Evolutionary conservation across 306 rosid species (phyloP), one percentile per base, ranked within the genome.

Genomic region (Abrus pulchellus): DNA sequence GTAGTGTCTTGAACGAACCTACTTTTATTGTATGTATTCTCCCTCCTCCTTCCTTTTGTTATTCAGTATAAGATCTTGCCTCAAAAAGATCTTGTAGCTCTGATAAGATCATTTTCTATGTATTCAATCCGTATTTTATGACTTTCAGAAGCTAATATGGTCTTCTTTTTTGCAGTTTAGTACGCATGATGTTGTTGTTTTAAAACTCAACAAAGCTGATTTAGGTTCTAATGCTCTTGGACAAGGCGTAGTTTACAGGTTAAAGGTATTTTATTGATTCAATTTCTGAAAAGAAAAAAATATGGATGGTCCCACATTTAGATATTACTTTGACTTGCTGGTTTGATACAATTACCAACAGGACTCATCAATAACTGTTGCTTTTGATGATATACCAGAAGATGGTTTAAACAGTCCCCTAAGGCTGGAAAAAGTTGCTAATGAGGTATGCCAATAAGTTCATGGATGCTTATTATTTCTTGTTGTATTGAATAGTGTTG

Each of bases 331-430:
- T 53, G 76, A 75, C 83, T 81, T 81, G 60, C 60, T 67, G 66
- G 70, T 79, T 85, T 83, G 76, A 77, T 82, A 54, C 84, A 74
- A 29, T 72, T 69, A 10, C 77, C 71, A 34, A 74, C 90, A 95
- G 99, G 99, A 95, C 76, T 90, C 98, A 2, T 95, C 99, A 76
- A 91, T 95, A 57, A 93, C 97, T 48, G 92, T 93, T 83, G 99
- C 98, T 72, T 95, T 95, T 83, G 98, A 91, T 82, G 98, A 95
- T 62, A 86, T 95, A 80, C 99, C 98, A n/a, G 98, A 95, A 71
- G 99, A 95, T 32, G 99, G 99, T 65, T 89, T 95, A 82, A 88
- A 90, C 77, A 85, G 93, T 80, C 91, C 99, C 65, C 86, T 95
- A 41, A 90, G 99, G 73, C 85, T 93, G 48, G 99, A 95, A 83